Conservation (phyloP, 345 rosid species). For the Streptanthus diversifolius region DNA sequence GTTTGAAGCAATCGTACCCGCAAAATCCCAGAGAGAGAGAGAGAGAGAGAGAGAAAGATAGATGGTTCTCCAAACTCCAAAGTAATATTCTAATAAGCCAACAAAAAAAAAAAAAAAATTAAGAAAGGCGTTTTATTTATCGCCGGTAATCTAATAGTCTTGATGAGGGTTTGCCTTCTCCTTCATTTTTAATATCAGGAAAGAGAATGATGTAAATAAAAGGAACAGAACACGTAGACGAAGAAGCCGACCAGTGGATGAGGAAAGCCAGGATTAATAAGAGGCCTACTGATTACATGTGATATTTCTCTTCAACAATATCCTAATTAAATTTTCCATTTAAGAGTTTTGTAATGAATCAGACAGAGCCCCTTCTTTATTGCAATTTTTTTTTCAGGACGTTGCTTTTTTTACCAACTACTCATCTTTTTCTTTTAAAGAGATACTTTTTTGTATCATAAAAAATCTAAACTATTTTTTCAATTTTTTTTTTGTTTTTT, state of each 20-base stretch:
- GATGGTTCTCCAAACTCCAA: constrained; percentile 1
- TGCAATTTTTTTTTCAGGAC: not conserved
- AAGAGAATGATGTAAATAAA: too few species aligned
- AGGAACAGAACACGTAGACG: not conserved
- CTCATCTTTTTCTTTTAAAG: not conserved
- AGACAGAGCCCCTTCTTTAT: constrained; percentile 17
- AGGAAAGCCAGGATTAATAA: constrained; percentile 24
- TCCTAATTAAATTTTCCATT: not conserved
- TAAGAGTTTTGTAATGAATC: constrained; percentile 16
- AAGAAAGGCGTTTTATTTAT: not conserved
- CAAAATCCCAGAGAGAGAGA: not conserved
- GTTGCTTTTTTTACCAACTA: not conserved
- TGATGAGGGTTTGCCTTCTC: not conserved
- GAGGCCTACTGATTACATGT: constrained; percentile 24
- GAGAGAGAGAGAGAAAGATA: not conserved
- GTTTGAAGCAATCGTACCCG: not conserved
- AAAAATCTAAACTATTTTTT: too few species aligned
- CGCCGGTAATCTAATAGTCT: not conserved
- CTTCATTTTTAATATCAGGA: too few species aligned
- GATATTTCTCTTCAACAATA: not conserved
- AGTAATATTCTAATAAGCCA: not conserved
- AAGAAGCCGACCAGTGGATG: constrained; percentile 19
- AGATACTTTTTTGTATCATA: too few species aligned
- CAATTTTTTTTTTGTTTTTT: not conserved
- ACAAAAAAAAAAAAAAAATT: too few species aligned